Evolutionary conservation across 345 rosid species (phyloP).

Genomic region (Viola odorata): DNA sequence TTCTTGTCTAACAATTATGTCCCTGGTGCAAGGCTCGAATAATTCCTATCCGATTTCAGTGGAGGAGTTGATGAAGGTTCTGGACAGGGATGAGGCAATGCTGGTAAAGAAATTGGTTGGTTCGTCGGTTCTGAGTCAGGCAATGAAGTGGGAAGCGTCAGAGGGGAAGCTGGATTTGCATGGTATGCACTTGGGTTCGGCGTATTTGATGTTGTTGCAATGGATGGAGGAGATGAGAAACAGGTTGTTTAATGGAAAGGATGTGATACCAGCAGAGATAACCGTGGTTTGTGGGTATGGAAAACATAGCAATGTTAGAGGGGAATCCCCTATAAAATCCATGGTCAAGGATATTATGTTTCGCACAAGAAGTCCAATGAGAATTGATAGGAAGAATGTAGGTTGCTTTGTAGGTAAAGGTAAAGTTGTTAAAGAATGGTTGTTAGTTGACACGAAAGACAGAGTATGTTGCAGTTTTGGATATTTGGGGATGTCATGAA

Average conservation of each 20-base stretch:
- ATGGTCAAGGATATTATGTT: slow-evolving; percentile 53
- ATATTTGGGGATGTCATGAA: no score
- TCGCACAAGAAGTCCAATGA: slow-evolving; percentile 51
- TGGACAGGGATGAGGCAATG: slow-evolving; percentile 43
- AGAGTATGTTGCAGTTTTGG: no score
- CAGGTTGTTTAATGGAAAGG: slow-evolving; percentile 32
- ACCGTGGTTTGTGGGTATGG: slow-evolving; percentile 69
- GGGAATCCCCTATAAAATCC: slow-evolving; percentile 67
- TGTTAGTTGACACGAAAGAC: background rate
- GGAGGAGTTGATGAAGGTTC: slow-evolving; percentile 33
- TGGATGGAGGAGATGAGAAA: slow-evolving; percentile 61
- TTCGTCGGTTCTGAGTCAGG: slow-evolving; percentile 46
- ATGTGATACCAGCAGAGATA: slow-evolving; percentile 50
- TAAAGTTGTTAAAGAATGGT: slow-evolving; percentile 11
- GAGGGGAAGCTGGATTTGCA: slow-evolving; percentile 81
- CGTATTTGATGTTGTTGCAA: slow-evolving; percentile 60
- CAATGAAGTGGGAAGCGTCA: slow-evolving; percentile 41
- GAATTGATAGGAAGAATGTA: slow-evolving; percentile 56
- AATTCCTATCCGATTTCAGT: slow-evolving; percentile 39
- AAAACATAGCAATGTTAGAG: slow-evolving; percentile 59
- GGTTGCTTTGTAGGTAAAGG: slow-evolving; percentile 40
- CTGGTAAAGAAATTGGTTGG: slow-evolving; percentile 46
- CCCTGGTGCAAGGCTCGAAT: slow-evolving; percentile 29
- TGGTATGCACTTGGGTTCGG: slow-evolving; percentile 68
- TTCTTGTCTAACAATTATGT: slow-evolving; percentile 50